Base-by-base conservation (phyloP, 2,329 filamentous ascomycete genomes). In the Aureobasidium subglaciale region DNA sequence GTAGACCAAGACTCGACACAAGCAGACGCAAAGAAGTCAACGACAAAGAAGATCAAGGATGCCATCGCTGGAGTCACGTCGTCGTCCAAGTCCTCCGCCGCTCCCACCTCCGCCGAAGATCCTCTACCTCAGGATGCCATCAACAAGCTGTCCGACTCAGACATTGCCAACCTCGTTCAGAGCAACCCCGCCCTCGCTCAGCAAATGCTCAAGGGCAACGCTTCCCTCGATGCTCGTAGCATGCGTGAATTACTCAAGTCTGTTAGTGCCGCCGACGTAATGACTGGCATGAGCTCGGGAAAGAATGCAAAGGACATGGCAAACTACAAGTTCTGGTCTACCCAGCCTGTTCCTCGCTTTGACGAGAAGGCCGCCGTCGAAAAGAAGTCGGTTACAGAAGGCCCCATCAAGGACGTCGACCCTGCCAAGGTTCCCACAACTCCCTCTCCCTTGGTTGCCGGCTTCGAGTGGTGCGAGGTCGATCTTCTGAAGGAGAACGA, bases 321-420 rank as follows among this genome's bases (percentile, higher is more conserved):
- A 6, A 88, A 86, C 57, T 96, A 97, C 79, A 96, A 95, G 73
- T 99, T 99, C 76, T 99, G 93, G 93, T 85, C 90, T 71, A 99
- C 93, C 43, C 93, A 99, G 71, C 93, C 93, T 1, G 93, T 99
- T 58, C 88, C 88, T 49, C 86, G 85, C 66, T 96, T 97, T 67
- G 85, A 81, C 64, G 65, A 67, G 57, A 85, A 69, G 71, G 53
- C 59, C 68, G 37, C 62, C 68, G 24, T 67, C 67, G 74, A 80
- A 50, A 73, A 77, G 58, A 74, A 78, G 60, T 68, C 73, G 34
- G 65, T 84, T 46, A 77, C 84, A 60, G 91, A 97, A 65, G 93
- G 93, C 0, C 90, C 91, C 0, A 88, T 99, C 68, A 87, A 86
- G 73, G 75, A 85, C 16, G 87, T 92, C 65, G 86, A 87, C 58